Evolutionary conservation across 2,329 filamentous ascomycete genomes (phyloP).

Genomic region (Didymella keratinophila): DNA sequence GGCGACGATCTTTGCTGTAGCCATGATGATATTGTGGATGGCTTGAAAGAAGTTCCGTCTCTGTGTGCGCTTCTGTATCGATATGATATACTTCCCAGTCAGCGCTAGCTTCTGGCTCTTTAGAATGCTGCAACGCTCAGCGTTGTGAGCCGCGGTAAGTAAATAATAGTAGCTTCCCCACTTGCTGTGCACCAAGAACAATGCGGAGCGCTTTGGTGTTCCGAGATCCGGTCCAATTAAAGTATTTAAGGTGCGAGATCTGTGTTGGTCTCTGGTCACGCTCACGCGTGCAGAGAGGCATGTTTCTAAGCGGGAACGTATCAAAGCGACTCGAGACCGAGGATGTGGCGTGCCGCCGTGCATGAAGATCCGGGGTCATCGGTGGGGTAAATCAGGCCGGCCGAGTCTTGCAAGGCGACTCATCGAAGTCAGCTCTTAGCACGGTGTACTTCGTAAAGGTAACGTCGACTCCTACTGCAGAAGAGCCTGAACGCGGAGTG

Average conservation of each 20-base stretch:
- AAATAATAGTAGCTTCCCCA: slow-evolving; percentile 5
- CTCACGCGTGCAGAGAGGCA: not conserved
- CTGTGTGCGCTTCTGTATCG: not conserved
- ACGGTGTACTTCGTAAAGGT: too few species aligned
- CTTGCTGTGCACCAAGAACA: not conserved
- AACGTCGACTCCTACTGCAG: not conserved
- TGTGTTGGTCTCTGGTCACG: not conserved
- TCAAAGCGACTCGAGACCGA: slow-evolving; percentile 8
- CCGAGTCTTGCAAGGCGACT: slow-evolving; percentile 9
- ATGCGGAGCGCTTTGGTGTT: not conserved
- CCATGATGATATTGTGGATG: slow-evolving; percentile 14
- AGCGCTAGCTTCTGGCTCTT: not conserved
- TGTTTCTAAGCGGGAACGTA: not conserved
- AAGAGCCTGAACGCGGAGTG: not conserved
- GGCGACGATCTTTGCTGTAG: slow-evolving; percentile 21
- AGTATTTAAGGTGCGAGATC: not conserved
- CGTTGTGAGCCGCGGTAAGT: slow-evolving; percentile 1
- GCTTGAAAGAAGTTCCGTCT: not conserved
- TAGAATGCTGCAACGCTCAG: not conserved
- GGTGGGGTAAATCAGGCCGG: slow-evolving; percentile 13
- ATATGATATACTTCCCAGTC: not conserved
- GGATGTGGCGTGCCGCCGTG: slow-evolving; percentile 7
- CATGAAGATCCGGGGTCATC: slow-evolving; percentile 11
- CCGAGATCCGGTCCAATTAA: slow-evolving; percentile 9
- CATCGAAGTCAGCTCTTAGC: not conserved